These are phyloP conservation scores for Botryotinia globosa DNA, from an alignment of 2,329 filamentous ascomycete genomes.

Conservation along the genomic window DNA sequence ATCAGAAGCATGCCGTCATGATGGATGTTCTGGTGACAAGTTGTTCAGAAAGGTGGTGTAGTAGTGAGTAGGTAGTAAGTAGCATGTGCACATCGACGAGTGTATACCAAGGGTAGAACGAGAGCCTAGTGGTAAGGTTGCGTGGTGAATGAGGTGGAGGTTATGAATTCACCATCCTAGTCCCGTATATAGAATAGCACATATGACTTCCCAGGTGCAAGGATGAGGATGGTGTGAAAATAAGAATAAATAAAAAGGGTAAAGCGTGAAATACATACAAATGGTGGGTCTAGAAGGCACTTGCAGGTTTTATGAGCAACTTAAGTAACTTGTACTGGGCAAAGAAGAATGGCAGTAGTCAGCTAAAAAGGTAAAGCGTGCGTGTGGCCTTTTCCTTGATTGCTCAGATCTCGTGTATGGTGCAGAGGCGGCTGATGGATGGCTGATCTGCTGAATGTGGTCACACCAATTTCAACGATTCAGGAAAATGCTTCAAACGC, in stretches of 20 bases:
- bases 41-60: constrained; percentile 21
- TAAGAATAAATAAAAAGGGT: constrained; percentile 22
- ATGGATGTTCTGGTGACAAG: constrained; percentile 32
- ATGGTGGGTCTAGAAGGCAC: constrained; percentile 19
- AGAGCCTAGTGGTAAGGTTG: constrained; percentile 24
- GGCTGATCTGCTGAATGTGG: constrained; percentile 29
- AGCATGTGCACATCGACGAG: constrained; percentile 25
- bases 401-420: constrained; percentile 25
- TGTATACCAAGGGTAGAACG: constrained; percentile 8
- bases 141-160: constrained; percentile 20
- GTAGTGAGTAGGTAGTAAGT: constrained; percentile 12
- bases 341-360: constrained; percentile 16
- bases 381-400: constrained; percentile 19
- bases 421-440: constrained; percentile 31
- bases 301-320: constrained; percentile 16
- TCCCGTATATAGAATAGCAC: constrained; percentile 21
- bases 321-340: constrained; percentile 4
- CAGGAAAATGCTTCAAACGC: constrained; percentile 20
- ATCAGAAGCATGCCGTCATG: constrained; percentile 30
- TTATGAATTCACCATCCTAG: constrained; percentile 8
- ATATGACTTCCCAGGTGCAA: constrained; percentile 32
- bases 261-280: constrained; percentile 24
- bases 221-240: constrained; percentile 31
- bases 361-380: constrained; percentile 23
- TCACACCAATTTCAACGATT: constrained; percentile 29